phyloP scores from a whole-genome alignment of 805 yeast species.

The Candida tibetensis region DNA sequence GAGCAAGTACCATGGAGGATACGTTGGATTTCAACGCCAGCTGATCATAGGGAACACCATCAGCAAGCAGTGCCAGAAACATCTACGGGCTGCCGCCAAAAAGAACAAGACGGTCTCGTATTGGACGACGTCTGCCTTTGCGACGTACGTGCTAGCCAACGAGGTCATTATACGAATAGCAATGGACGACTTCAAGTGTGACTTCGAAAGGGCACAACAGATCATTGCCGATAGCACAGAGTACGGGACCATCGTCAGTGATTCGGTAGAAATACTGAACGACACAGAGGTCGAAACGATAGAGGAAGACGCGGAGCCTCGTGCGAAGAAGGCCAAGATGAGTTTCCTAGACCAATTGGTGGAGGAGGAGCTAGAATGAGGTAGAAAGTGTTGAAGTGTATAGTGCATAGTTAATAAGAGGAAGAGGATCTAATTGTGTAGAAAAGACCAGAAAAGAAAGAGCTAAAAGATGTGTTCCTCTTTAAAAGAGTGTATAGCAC shows the following conservation, averaged over 20 bases:
- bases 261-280: conserved; percentile 26
- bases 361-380: background rate
- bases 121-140: conserved; percentile 60
- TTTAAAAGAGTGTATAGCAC: no score
- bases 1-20: conserved; percentile 52
- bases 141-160: conserved; percentile 59
- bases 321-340: background rate
- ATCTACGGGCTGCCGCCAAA: conserved; percentile 24
- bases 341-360: conserved; percentile 4
- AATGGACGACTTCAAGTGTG: conserved; percentile 40
- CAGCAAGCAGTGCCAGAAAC: conserved; percentile 23
- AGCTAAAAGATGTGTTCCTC: no score
- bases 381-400: background rate
- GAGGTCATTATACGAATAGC: conserved; percentile 55
- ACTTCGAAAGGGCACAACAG: conserved; percentile 45
- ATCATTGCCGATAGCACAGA: conserved; percentile 47
- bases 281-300: conserved; percentile 19
- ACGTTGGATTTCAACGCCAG: conserved; percentile 59
- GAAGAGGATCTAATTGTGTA: no score
- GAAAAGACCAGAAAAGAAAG: no score
- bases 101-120: conserved; percentile 49
- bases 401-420: no score
- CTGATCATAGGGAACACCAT: conserved; percentile 46
- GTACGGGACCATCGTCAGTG: conserved; percentile 42
- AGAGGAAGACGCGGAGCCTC: background rate